phyloP scores from a whole-genome alignment of 768 basidiomycete species.

The Xerocomellus chrysenteron region DNA sequence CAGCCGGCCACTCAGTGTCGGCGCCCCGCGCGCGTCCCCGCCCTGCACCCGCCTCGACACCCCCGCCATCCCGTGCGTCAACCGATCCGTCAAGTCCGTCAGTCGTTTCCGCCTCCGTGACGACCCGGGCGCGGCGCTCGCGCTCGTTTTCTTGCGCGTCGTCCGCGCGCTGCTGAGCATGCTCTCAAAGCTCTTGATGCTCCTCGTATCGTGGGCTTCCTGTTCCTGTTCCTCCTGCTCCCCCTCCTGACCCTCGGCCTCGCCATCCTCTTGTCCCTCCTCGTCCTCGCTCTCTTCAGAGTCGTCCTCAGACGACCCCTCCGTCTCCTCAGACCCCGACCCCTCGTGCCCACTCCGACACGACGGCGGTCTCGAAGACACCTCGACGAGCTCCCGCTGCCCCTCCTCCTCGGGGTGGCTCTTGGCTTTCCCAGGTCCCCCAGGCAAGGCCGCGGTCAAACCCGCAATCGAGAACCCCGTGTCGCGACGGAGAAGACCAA shows the following conservation, averaged over 20 bases:
- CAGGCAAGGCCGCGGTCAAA: constrained; percentile 64
- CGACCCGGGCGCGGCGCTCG: neutral
- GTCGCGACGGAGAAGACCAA: constrained; percentile 71
- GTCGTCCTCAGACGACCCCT: constrained; percentile 1
- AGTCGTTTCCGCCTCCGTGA: constrained; percentile 54
- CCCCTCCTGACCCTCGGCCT: constrained; percentile 24
- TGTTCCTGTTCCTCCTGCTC: constrained; percentile 29
- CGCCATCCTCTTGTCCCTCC: constrained; percentile 24
- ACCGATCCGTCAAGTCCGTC: constrained; percentile 60
- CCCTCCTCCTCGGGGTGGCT: constrained; percentile 34
- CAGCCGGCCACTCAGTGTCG: constrained; percentile 37
- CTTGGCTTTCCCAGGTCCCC: constrained; percentile 15
- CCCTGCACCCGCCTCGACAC: constrained; percentile 43
- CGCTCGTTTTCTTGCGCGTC: constrained; percentile 13
- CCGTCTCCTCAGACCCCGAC: constrained; percentile 22
- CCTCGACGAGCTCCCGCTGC: constrained; percentile 54
- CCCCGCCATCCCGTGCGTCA: constrained; percentile 71
- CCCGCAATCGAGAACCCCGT: constrained; percentile 83
- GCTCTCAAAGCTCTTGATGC: constrained; percentile 83
- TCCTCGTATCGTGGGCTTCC: constrained; percentile 57
- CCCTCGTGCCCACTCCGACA: constrained; percentile 25
- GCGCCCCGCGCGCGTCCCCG: constrained; percentile 36
- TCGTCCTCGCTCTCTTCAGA: constrained; percentile 18
- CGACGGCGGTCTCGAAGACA: constrained; percentile 49
- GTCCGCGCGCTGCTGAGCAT: constrained; percentile 56